phyloP scores from a whole-genome alignment of 208 protist species.

The Crithidia acanthocephali region DNA sequence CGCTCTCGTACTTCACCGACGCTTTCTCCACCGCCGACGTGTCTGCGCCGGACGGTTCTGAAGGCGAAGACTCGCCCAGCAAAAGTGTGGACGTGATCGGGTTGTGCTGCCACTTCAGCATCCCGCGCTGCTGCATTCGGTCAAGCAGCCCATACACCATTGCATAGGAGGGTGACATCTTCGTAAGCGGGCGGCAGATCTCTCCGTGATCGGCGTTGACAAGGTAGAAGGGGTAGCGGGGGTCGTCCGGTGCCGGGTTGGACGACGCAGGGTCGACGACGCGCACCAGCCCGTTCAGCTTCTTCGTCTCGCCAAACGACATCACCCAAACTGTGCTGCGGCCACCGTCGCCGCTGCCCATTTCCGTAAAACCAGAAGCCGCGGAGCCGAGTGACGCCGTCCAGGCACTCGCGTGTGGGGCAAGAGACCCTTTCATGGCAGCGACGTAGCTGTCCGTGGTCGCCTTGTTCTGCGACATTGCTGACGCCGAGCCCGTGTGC shows the following conservation, averaged over 20 bases:
- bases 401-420: background rate
- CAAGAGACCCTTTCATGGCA: constrained; percentile 29
- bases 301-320: constrained; percentile 64
- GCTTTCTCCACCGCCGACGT: background rate
- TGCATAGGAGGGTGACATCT: constrained; percentile 59
- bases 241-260: constrained; percentile 58
- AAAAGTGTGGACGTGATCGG: background rate
- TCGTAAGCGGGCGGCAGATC: constrained; percentile 57
- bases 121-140: constrained; percentile 53
- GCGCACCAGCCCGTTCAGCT: constrained; percentile 52
- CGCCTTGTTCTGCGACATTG: background rate
- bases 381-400: background rate
- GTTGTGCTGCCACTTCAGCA: constrained; percentile 18
- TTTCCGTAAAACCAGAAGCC: background rate
- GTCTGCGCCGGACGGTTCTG: background rate
- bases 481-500: background rate
- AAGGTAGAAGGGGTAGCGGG: constrained; percentile 60
- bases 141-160: constrained; percentile 64
- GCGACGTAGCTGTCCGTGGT: constrained; percentile 1
- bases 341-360: background rate
- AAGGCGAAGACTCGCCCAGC: background rate
- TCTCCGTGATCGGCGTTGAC: constrained; percentile 59
- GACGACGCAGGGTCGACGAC: constrained; percentile 69
- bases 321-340: constrained; percentile 33
- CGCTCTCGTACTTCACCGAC: constrained; percentile 20